Evolutionary conservation across 768 basidiomycete genomes (phyloP).

Genomic region (Leccinum subtestaceum): DNA sequence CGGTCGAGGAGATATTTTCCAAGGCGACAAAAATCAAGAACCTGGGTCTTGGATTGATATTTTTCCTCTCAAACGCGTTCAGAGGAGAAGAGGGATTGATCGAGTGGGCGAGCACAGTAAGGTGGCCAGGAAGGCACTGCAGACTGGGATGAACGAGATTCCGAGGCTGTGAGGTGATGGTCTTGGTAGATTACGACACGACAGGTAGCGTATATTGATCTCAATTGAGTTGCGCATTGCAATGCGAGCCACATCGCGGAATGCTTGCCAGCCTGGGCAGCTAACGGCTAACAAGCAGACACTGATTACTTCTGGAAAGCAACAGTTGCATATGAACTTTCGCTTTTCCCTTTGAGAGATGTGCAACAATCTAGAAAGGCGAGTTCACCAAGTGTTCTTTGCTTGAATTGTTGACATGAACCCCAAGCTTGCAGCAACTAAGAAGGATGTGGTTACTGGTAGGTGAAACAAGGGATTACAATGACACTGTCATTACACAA

Average conservation of each 20-base stretch:
- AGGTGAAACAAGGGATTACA: no score
- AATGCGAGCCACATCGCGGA: background rate
- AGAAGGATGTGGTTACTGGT: no score
- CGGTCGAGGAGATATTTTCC: slow-evolving; percentile 76
- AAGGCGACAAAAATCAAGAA: slow-evolving; percentile 64
- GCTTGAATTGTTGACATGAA: no score
- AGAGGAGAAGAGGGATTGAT: slow-evolving; percentile 45
- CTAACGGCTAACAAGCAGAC: background rate
- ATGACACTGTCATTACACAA: no score
- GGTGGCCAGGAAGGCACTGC: slow-evolving; percentile 68
- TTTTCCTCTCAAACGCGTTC: slow-evolving; percentile 56
- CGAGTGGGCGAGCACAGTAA: slow-evolving; percentile 55
- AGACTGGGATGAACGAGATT: slow-evolving; percentile 58
- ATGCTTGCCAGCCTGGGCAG: background rate
- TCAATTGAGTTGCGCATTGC: background rate
- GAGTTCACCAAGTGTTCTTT: no score
- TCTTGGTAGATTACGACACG: background rate
- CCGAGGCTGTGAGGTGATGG: slow-evolving; percentile 23
- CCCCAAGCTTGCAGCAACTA: no score
- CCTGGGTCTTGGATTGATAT: slow-evolving; percentile 73
- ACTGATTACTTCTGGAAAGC: slow-evolving; percentile 53
- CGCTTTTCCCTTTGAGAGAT: slow-evolving; percentile 74
- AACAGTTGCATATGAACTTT: slow-evolving; percentile 68
- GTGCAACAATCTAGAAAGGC: no score
- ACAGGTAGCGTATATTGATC: background rate